Conservation (phyloP, 1,139 yeast species). For the Yamadazyma oceani region DNA sequence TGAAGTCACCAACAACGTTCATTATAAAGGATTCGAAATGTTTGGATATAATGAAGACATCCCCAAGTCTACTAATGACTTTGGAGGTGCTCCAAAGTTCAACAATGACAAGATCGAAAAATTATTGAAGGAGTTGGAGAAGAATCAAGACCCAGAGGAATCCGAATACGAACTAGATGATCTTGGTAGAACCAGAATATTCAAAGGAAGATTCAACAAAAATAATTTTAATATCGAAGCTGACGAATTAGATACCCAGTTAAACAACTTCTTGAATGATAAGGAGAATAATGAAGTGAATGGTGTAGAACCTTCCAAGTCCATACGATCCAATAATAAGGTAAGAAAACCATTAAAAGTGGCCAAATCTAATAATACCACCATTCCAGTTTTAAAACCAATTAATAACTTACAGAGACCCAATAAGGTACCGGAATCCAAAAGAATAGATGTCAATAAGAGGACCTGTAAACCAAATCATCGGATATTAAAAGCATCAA, state of each 20-base stretch:
- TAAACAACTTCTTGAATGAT: conserved; percentile 30
- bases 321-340: conserved; percentile 18
- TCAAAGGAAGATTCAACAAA: conserved; percentile 36
- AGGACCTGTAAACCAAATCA: conserved; percentile 46
- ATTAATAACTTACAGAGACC: conserved; percentile 9
- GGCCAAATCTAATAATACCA: conserved; percentile 15
- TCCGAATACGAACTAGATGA: conserved; percentile 44
- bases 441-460: conserved; percentile 17
- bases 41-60: conserved; percentile 10
- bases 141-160: conserved; percentile 22
- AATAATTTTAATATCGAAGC: conserved; percentile 17
- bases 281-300: conserved; percentile 30
- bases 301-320: conserved; percentile 29
- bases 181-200: conserved; percentile 46
- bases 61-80: conserved; percentile 29
- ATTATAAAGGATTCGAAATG: conserved; percentile 9
- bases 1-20: conserved; percentile 33
- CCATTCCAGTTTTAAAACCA: conserved; percentile 35
- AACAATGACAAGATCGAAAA: conserved; percentile 40
- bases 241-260: conserved; percentile 31
- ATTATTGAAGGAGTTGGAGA: conserved; percentile 30
- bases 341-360: conserved; percentile 26
- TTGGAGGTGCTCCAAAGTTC: conserved; percentile 19
- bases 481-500: conserved; percentile 25
- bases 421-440: conserved; percentile 6